Conservation (phyloP, 2,329 filamentous ascomycete genomes). For the Chaetomiaceae sp. region DNA sequence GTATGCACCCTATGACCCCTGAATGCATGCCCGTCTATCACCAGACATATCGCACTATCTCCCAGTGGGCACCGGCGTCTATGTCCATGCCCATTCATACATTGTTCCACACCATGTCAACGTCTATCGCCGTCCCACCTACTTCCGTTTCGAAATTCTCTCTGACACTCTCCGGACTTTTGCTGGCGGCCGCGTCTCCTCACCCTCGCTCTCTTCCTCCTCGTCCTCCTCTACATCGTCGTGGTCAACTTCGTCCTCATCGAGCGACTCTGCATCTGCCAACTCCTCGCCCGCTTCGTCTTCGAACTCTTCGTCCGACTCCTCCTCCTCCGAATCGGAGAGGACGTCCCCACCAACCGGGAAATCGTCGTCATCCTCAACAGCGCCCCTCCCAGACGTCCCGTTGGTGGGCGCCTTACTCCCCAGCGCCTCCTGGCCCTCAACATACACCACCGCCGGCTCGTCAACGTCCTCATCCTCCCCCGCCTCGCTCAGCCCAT, state of each 20-base stretch:
- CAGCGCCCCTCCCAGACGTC: slow-evolving; percentile 33
- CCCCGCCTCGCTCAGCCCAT: slow-evolving; percentile 47
- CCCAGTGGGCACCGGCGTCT: neutral
- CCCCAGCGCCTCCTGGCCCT: slow-evolving; percentile 58
- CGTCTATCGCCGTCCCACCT: neutral
- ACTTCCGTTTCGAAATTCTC: slow-evolving; percentile 29
- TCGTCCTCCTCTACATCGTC: slow-evolving; percentile 32
- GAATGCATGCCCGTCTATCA: neutral
- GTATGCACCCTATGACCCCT: too few species aligned
- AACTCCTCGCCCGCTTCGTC: slow-evolving; percentile 31
- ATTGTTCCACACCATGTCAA: too few species aligned
- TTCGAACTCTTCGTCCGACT: slow-evolving; percentile 55
- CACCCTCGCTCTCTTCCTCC: slow-evolving; percentile 24
- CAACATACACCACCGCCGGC: slow-evolving; percentile 77
- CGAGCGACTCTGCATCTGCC: slow-evolving; percentile 24
- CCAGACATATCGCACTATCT: neutral
- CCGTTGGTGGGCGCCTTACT: slow-evolving; percentile 30
- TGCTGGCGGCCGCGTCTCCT: slow-evolving; percentile 28
- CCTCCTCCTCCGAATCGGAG: slow-evolving; percentile 55
- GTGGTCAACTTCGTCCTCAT: slow-evolving; percentile 32
- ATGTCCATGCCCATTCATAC: slow-evolving; percentile 1
- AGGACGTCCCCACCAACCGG: slow-evolving; percentile 53
- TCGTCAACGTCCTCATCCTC: slow-evolving; percentile 61
- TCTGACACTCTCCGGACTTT: slow-evolving; percentile 32
- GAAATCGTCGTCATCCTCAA: slow-evolving; percentile 54